Evolutionary conservation across 208 protist species (phyloP).

Genomic region (Leishmania turanica): DNA sequence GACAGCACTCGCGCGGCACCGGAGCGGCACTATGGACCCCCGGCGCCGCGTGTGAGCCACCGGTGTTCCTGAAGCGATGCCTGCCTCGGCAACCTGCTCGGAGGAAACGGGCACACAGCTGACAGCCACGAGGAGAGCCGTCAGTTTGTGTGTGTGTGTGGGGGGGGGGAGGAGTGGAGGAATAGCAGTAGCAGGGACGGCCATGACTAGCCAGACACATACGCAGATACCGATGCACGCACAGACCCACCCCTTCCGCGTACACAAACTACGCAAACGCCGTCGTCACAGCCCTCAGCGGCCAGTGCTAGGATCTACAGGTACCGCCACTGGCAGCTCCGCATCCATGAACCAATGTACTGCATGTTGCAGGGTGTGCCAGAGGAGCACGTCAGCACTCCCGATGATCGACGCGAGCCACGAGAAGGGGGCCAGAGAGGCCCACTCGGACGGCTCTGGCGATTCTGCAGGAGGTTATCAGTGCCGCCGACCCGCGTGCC

Average conservation of each 20-base stretch:
- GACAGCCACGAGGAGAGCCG: neutral
- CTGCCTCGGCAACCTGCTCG: neutral
- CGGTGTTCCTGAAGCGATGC: neutral
- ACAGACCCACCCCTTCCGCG: neutral
- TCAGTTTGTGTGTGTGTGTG: neutral
- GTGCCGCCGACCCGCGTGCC: neutral
- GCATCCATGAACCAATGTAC: slow-evolving; percentile 25
- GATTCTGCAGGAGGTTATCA: neutral
- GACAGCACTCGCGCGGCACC: neutral
- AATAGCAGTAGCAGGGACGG: neutral
- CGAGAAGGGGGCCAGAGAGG: neutral
- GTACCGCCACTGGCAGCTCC: slow-evolving; percentile 15
- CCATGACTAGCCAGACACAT: neutral
- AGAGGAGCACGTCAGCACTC: neutral
- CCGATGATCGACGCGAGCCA: slow-evolving; percentile 1
- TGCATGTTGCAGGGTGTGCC: neutral
- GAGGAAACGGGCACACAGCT: neutral
- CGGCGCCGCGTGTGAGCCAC: neutral
- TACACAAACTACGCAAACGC: neutral
- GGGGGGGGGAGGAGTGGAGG: neutral
- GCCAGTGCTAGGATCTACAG: neutral
- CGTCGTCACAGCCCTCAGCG: neutral
- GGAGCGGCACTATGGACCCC: neutral
- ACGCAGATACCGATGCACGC: neutral
- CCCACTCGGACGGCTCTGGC: neutral